These are phyloP conservation scores for Hygrophila difformis DNA, from an alignment of 257 asterid genomes.

Conservation along the genomic window DNA sequence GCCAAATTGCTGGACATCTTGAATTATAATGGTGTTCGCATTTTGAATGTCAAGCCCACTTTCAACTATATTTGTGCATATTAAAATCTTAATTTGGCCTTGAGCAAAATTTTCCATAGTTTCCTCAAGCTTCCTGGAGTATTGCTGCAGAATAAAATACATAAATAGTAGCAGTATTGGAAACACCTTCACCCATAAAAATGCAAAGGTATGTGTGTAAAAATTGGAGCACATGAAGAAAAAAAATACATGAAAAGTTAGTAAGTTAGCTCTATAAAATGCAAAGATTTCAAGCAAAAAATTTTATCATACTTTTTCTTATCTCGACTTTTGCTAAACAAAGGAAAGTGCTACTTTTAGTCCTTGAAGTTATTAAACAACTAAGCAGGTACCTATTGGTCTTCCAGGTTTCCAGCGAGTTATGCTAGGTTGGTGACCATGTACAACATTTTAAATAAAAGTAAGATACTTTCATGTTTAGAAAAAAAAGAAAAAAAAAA, in stretches of 20 bases:
- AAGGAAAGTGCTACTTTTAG: no score
- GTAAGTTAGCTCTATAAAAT: not conserved
- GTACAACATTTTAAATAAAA: no score
- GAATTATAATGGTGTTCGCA: conserved; percentile 87
- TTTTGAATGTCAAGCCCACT: conserved; percentile 99
- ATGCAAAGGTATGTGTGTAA: not conserved
- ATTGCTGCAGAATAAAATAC: conserved; percentile 57
- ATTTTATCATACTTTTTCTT: no score
- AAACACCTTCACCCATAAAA: no score
- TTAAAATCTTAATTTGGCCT: conserved; percentile 72
- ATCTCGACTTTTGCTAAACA: no score
- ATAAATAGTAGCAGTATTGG: conserved; percentile 14
- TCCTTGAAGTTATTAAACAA: no score
- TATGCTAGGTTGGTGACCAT: no score
- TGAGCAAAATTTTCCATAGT: conserved; percentile 85
- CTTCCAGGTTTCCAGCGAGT: no score
- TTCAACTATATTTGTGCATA: conserved; percentile 96
- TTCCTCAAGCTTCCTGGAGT: conserved; percentile 90
- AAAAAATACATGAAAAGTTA: not conserved
- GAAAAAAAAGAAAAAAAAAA: no score
- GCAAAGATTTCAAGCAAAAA: conserved; percentile 3
- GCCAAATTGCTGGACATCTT: conserved; percentile 95
- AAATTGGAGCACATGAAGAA: not conserved
- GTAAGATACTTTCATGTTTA: no score
- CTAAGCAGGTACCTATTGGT: no score